These are phyloP conservation scores for Gentiana dahurica DNA, from an alignment of 257 asterid species.

Conservation along the genomic window DNA sequence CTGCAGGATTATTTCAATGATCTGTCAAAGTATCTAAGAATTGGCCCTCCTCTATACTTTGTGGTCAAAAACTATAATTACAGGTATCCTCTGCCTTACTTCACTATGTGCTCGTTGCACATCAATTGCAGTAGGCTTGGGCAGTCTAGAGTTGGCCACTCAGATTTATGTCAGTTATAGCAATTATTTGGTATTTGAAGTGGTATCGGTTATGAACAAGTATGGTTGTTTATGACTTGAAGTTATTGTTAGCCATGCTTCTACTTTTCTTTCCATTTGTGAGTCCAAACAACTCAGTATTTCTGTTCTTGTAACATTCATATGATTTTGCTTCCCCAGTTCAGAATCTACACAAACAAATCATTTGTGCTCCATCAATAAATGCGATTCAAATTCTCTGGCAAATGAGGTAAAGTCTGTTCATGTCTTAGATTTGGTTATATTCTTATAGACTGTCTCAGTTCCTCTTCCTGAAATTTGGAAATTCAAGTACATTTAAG, in stretches of 20 bases:
- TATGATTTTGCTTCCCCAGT: conserved; percentile 35
- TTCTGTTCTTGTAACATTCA: conserved; percentile 16
- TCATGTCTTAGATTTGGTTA: not conserved
- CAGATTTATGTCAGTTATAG: no score
- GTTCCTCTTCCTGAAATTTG: not conserved
- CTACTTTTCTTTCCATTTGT: no score
- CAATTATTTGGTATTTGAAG: no score
- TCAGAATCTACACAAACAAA: conserved; percentile 86
- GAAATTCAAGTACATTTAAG: not conserved
- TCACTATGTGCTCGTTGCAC: no score
- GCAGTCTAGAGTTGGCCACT: no score
- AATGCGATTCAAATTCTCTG: conserved; percentile 87
- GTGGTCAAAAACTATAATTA: conserved; percentile 85
- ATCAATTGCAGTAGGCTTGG: no score
- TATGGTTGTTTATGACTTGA: no score
- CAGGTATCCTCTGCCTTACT: conserved; percentile 34
- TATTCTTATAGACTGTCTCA: not conserved
- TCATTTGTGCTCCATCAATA: conserved; percentile 91
- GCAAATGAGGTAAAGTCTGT: conserved; percentile 65
- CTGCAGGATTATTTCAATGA: conserved; percentile 80
- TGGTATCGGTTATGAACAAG: no score
- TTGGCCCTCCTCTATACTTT: conserved; percentile 95
- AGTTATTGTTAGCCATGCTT: no score
- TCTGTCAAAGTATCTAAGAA: conserved; percentile 70
- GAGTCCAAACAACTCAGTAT: no score